These are phyloP conservation scores for Yamadazyma philogaea DNA, from an alignment of 805 yeast species.

Conservation along the genomic window DNA sequence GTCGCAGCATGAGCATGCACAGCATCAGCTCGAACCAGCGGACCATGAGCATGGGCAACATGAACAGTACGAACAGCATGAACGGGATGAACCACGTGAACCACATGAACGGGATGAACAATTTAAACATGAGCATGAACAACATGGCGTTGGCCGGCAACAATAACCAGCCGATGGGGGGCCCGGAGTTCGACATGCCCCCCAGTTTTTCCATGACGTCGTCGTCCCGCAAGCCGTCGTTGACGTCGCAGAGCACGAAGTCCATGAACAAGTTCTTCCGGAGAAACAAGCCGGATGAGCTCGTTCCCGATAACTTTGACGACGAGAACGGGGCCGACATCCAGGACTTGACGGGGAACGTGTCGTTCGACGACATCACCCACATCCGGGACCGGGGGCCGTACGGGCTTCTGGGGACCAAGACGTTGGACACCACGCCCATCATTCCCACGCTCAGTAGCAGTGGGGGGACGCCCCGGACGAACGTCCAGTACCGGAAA, in stretches of 20 bases:
- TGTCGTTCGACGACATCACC: slow-evolving; percentile 63
- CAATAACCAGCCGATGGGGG: too few relatives aligned
- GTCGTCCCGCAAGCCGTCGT: slow-evolving; percentile 33
- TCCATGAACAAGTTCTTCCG: slow-evolving; percentile 43
- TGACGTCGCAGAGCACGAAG: slow-evolving; percentile 35
- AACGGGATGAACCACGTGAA: neutral
- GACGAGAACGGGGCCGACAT: slow-evolving; percentile 39
- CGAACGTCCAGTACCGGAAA: slow-evolving; percentile 64
- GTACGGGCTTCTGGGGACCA: slow-evolving; percentile 45
- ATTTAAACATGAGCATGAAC: neutral
- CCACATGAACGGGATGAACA: too few relatives aligned
- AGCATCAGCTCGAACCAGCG: neutral
- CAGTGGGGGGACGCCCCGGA: slow-evolving; percentile 25
- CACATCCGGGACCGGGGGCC: slow-evolving; percentile 66
- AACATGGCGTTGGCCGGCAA: too few relatives aligned
- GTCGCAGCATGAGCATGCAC: neutral
- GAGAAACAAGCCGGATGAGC: slow-evolving; percentile 30
- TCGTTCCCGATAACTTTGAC: slow-evolving; percentile 26
- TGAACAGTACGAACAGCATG: neutral
- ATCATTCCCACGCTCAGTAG: slow-evolving; percentile 67
- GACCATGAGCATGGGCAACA: neutral
- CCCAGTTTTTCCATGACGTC: slow-evolving; percentile 12
- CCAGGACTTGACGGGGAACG: slow-evolving; percentile 32
- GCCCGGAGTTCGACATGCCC: neutral
- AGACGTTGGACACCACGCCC: slow-evolving; percentile 58